Evolutionary conservation across 192 early-diverging fungal genomes (phyloP).

Genomic region (Dispira parvispora): DNA sequence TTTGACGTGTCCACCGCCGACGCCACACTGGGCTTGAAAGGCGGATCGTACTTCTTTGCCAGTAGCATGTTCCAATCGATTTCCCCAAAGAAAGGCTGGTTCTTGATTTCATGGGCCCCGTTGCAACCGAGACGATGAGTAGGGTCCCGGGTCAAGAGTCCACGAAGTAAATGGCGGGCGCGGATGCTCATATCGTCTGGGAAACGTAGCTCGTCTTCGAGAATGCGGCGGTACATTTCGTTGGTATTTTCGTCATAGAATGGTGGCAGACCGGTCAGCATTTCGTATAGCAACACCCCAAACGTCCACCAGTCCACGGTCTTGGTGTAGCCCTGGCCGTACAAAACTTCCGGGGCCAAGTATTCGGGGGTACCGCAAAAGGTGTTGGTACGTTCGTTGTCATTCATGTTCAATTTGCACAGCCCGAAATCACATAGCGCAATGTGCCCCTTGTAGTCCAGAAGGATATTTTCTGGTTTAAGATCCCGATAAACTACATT

Average conservation of each 20-base stretch:
- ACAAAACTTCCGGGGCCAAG: conserved; percentile 79
- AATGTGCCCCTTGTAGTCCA: conserved; percentile 90
- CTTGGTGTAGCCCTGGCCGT: conserved; percentile 74
- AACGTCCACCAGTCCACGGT: conserved; percentile 98
- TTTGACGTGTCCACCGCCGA: conserved; percentile 12
- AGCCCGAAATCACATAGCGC: conserved; percentile 88
- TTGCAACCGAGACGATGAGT: conserved; percentile 66
- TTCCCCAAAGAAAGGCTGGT: conserved; percentile 81
- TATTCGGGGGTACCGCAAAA: conserved; percentile 99
- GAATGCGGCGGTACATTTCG: conserved; percentile 89
- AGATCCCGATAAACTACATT: conserved; percentile 85
- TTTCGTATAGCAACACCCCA: conserved; percentile 80
- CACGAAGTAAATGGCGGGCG: conserved; percentile 45
- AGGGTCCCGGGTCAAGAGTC: conserved; percentile 65
- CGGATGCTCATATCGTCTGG: conserved; percentile 49
- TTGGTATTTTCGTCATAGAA: conserved; percentile 92
- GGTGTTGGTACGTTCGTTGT: conserved; percentile 81
- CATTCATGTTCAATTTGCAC: conserved; percentile 87
- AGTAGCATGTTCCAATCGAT: conserved; percentile 11
- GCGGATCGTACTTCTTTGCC: background rate
- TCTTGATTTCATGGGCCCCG: conserved; percentile 82
- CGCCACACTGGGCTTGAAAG: background rate
- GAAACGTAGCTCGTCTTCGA: conserved; percentile 79
- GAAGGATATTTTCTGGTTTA: conserved; percentile 89
- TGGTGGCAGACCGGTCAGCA: conserved; percentile 77